Conservation (phyloP, 257 asterid genomes). For the Plantago elongata region DNA sequence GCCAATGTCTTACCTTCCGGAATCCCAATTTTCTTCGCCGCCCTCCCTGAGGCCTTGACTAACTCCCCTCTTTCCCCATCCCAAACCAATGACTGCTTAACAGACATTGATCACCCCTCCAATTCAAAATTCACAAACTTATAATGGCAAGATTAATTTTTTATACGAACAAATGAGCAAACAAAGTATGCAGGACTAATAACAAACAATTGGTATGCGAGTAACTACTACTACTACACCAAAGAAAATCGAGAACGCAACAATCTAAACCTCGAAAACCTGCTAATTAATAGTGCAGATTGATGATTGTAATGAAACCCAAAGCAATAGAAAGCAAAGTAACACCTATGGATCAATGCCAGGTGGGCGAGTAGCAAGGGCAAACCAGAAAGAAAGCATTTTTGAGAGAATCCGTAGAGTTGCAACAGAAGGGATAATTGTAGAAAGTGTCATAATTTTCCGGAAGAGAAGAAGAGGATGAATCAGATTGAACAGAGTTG, state of each 20-base stretch:
- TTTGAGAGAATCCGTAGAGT: conserved; percentile 39
- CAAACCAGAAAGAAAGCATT: conserved; percentile 76
- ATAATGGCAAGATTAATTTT: background rate
- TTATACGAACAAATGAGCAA: background rate
- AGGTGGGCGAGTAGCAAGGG: conserved; percentile 88
- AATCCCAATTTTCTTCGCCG: conserved; percentile 35
- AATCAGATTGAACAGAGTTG: background rate
- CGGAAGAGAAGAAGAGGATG: conserved; percentile 16
- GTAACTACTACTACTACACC: conserved; percentile 20
- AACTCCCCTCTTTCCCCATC: conserved; percentile 53
- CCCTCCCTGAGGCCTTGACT: conserved; percentile 40
- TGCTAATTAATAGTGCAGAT: background rate
- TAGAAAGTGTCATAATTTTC: conserved; percentile 26
- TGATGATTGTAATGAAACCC: too few relatives aligned
- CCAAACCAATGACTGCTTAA: conserved; percentile 38
- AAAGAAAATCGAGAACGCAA: conserved; percentile 3
- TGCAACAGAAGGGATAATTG: conserved; percentile 32
- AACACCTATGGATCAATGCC: conserved; percentile 69
- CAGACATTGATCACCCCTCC: conserved; percentile 28
- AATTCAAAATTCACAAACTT: conserved; percentile 3
- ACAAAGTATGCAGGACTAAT: conserved; percentile 19
- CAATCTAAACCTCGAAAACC: conserved; percentile 6
- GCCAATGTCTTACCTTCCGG: conserved; percentile 50
- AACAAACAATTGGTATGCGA: conserved; percentile 19
- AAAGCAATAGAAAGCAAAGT: background rate